Conservation (phyloP, 768 basidiomycete species). For the Panus rudis region DNA sequence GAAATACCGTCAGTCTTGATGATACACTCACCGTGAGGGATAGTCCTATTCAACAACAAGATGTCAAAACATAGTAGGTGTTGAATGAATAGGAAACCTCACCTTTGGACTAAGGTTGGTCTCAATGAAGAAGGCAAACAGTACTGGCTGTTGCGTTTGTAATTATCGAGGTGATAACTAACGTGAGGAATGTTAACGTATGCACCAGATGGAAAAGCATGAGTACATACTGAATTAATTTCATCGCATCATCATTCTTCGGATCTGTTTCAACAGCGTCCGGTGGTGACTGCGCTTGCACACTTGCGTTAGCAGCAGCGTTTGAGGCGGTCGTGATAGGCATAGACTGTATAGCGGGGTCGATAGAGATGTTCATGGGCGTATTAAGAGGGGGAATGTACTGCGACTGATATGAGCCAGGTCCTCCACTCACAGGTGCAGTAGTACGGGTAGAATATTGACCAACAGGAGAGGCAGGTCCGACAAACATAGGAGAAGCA, state of each 20-base stretch:
- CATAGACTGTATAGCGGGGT: slow-evolving; percentile 44
- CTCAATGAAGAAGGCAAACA: slow-evolving; percentile 83
- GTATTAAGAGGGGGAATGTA: slow-evolving; percentile 50
- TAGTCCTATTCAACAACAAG: slow-evolving; percentile 40
- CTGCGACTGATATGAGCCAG: slow-evolving; percentile 26
- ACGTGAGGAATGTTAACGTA: neutral
- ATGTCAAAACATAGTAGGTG: neutral
- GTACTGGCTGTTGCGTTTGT: slow-evolving; percentile 77
- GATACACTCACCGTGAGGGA: slow-evolving; percentile 65
- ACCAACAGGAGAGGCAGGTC: slow-evolving; percentile 31
- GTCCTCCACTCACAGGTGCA: slow-evolving; percentile 15
- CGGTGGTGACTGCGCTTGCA: slow-evolving; percentile 6
- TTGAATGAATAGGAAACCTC: no score
- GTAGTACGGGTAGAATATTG: slow-evolving; percentile 28
- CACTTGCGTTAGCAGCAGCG: slow-evolving; percentile 3
- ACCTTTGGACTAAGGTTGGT: slow-evolving; percentile 85
- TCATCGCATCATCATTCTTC: slow-evolving; percentile 72
- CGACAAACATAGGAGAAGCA: slow-evolving; percentile 58
- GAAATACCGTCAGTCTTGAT: neutral
- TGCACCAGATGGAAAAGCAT: neutral
- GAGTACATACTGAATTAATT: slow-evolving; percentile 62
- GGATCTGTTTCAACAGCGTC: slow-evolving; percentile 63
- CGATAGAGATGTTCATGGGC: slow-evolving; percentile 52
- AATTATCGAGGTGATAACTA: slow-evolving; percentile 91
- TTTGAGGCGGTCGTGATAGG: slow-evolving; percentile 28